A percentile compares a stretch with the other conserved stretches of the same genome.
Conservation (phyloP, 257 asterid species). For the Ligustrum vulgare region DNA sequence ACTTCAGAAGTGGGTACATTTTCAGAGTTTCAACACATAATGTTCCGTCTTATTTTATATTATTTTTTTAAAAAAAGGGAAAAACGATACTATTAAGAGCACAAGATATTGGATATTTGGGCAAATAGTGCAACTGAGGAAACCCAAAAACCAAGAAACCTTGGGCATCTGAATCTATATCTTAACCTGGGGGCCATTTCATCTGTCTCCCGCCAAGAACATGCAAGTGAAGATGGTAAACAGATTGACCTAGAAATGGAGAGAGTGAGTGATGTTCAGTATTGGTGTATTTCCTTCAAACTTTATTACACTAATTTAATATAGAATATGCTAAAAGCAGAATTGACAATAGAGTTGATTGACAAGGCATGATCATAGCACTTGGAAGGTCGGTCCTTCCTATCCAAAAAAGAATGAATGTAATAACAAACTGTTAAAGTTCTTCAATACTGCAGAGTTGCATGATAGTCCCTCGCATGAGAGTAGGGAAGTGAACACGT, state of each 20-base stretch:
- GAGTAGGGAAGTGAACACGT: neutral
- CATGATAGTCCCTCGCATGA: neutral
- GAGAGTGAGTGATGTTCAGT: neutral
- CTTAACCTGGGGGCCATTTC: constrained; percentile 97
- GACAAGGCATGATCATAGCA: neutral
- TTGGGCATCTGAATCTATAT: constrained; percentile 8
- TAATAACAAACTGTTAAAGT: neutral
- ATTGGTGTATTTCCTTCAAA: neutral
- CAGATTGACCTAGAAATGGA: constrained; percentile 74
- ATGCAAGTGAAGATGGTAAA: constrained; percentile 94
- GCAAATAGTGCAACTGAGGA: neutral
- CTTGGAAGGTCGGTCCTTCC: neutral
- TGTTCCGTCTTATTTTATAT: neutral
- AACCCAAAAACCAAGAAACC: neutral
- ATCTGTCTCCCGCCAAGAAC: constrained; percentile 95
- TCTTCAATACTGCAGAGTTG: neutral
- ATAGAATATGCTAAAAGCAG: neutral
- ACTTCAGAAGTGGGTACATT: neutral
- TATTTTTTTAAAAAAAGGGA: too few species aligned
- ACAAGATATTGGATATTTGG: neutral
- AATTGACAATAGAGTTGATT: neutral
- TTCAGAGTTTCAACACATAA: neutral
- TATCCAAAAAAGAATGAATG: too few species aligned
- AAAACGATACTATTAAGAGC: constrained; percentile 5
- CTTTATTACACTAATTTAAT: neutral